Percentiles rank a stretch among this genome's conserved stretches.
phyloP scores from a whole-genome alignment of 169 alveolate genomes.

The Eimeria acervulina region DNA sequence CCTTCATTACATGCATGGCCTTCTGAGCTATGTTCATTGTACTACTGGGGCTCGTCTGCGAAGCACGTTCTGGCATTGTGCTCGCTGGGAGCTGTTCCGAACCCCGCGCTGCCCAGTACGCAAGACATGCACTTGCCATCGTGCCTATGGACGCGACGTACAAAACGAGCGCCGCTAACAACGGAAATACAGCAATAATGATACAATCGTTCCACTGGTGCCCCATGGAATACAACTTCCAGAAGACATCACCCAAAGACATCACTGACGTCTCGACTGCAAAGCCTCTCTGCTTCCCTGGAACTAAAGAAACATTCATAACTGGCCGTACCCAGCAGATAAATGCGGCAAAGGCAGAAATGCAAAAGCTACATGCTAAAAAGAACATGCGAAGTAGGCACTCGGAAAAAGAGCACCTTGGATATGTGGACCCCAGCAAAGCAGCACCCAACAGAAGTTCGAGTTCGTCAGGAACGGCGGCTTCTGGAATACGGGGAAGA shows the following conservation, averaged over 20 bases:
- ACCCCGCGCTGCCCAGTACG: neutral
- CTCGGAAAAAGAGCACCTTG: neutral
- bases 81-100: neutral
- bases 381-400: conserved; percentile 23
- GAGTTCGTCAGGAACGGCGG: neutral
- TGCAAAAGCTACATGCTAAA: conserved; percentile 14
- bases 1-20: conserved; percentile 6
- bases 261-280: conserved; percentile 39
- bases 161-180: conserved; percentile 8
- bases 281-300: conserved; percentile 62
- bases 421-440: neutral
- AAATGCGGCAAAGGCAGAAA: conserved; percentile 6
- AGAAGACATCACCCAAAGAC: conserved; percentile 43
- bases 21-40: neutral
- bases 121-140: conserved; percentile 26
- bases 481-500: neutral
- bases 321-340: conserved; percentile 73
- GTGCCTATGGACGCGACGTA: conserved; percentile 46
- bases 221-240: conserved; percentile 63
- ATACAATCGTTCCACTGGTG: neutral
- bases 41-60: neutral
- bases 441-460: neutral
- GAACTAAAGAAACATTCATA: conserved; percentile 37
- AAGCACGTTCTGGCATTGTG: neutral
- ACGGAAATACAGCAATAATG: conserved; percentile 49